Evolutionary conservation across 2,329 filamentous ascomycete species (phyloP).

Genomic region (Fusarium pseudoanthophilum): DNA sequence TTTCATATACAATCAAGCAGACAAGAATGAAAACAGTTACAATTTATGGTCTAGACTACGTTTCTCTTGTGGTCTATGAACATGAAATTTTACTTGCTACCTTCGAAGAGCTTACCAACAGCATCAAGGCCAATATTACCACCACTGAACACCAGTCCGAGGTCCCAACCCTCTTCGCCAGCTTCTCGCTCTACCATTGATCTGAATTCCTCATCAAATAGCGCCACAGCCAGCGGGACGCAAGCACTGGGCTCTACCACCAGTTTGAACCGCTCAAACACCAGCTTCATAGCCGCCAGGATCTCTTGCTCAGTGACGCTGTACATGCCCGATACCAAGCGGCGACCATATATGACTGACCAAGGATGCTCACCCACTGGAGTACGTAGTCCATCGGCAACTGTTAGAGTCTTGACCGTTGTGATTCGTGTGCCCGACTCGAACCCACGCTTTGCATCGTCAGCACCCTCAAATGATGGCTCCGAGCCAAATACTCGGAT

Average conservation of each 20-base stretch:
- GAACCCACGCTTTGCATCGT: conserved; percentile 82
- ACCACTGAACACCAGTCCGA: conserved; percentile 69
- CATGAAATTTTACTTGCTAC: conserved; percentile 9
- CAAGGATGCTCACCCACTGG: conserved; percentile 82
- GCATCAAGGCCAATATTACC: conserved; percentile 68
- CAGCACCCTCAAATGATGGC: conserved; percentile 82
- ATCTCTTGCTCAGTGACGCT: conserved; percentile 87
- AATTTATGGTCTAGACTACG: not conserved
- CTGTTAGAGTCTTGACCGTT: conserved; percentile 78
- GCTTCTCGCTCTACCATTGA: conserved; percentile 74
- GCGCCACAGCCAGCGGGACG: conserved; percentile 82
- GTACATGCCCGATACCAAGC: conserved; percentile 76
- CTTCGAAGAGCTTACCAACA: conserved; percentile 61
- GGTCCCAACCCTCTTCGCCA: conserved; percentile 78
- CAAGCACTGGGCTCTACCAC: conserved; percentile 89
- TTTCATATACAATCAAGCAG: not conserved
- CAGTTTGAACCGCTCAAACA: conserved; percentile 89
- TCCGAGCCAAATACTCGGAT: conserved; percentile 88
- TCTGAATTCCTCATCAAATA: conserved; percentile 89
- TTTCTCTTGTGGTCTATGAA: not conserved
- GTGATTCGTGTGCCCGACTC: conserved; percentile 71
- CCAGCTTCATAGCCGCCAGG: conserved; percentile 76
- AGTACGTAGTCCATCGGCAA: conserved; percentile 89
- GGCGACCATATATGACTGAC: conserved; percentile 76
- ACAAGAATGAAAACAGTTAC: not conserved